Percentiles rank a stretch among this genome's conserved stretches.
These are phyloP conservation scores for Calonectria fujianensis DNA, from an alignment of 2,329 filamentous ascomycete species.

Conservation along the genomic window DNA sequence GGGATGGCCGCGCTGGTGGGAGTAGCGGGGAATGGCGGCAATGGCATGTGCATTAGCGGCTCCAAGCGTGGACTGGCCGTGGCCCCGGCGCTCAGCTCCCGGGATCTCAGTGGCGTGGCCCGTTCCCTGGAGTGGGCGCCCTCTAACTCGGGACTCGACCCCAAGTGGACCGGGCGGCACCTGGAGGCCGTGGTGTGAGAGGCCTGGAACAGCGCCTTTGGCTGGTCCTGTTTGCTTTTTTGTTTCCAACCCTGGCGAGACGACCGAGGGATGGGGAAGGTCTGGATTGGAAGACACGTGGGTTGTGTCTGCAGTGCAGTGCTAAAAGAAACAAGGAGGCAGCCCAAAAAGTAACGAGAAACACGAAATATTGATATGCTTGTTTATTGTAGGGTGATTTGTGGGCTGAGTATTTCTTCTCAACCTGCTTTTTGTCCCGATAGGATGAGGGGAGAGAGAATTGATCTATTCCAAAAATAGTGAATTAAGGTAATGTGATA, in stretches of 20 bases:
- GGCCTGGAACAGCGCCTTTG: constrained; percentile 17
- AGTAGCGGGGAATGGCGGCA: constrained; percentile 30
- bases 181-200: not conserved
- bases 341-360: constrained; percentile 3
- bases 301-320: constrained; percentile 16
- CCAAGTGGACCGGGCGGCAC: constrained; percentile 12
- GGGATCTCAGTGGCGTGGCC: constrained; percentile 20
- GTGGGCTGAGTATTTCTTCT: not conserved
- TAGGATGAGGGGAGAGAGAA: too few relatives aligned
- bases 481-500: not conserved
- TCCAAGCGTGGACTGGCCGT: constrained; percentile 7
- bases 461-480: not conserved
- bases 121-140: constrained; percentile 13
- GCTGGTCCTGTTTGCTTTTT: constrained; percentile 8
- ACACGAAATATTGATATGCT: not conserved
- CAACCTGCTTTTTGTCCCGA: not conserved
- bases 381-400: not conserved
- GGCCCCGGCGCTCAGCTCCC: constrained; percentile 17
- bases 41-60: constrained; percentile 32
- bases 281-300: constrained; percentile 11
- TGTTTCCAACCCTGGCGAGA: constrained; percentile 12
- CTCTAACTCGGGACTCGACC: constrained; percentile 16
- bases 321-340: constrained; percentile 2
- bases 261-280: not conserved
- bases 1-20: constrained; percentile 25